phyloP scores from a whole-genome alignment of 352 stramenopile genomes.

The Globisporangium paddicum region DNA sequence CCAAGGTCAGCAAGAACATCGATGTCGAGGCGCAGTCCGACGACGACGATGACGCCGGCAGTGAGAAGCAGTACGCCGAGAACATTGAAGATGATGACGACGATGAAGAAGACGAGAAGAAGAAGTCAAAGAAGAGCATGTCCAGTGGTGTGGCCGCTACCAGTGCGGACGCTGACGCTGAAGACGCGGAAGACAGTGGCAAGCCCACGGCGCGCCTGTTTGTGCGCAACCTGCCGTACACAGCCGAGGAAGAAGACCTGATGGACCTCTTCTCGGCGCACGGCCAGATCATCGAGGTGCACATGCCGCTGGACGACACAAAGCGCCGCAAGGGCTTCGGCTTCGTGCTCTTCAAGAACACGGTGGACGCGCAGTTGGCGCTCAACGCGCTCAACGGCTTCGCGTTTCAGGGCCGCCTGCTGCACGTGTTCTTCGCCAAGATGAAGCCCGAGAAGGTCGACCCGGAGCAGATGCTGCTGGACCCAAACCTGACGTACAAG shows the following conservation, averaged over 20 bases:
- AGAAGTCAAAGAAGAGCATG: not conserved
- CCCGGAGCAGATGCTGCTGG: constrained; percentile 45
- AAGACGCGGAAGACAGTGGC: constrained; percentile 26
- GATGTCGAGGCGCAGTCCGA: constrained; percentile 53
- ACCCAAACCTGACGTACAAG: constrained; percentile 83
- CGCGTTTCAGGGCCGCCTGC: constrained; percentile 94
- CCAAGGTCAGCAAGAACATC: constrained; percentile 91
- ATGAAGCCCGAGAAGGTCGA: constrained; percentile 62
- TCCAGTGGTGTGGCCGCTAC: constrained; percentile 6
- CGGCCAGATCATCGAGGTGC: constrained; percentile 89
- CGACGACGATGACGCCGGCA: constrained; percentile 17
- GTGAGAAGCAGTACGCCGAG: constrained; percentile 31
- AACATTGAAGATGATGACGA: constrained; percentile 42
- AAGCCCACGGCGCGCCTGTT: constrained; percentile 90
- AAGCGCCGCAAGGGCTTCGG: constrained; percentile 96
- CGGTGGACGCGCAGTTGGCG: constrained; percentile 85
- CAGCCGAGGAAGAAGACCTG: constrained; percentile 95
- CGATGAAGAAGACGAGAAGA: constrained; percentile 18
- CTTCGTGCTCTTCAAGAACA: constrained; percentile 95
- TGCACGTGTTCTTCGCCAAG: constrained; percentile 93
- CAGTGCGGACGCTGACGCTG: constrained; percentile 11
- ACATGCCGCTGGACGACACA: constrained; percentile 96
- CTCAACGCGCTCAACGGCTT: constrained; percentile 90
- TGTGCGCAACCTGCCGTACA: constrained; percentile 97
- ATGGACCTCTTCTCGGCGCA: constrained; percentile 87